Evolutionary conservation across 148 eudicot genomes (phyloP).

Genomic region (Pharnaceum exiguum): DNA sequence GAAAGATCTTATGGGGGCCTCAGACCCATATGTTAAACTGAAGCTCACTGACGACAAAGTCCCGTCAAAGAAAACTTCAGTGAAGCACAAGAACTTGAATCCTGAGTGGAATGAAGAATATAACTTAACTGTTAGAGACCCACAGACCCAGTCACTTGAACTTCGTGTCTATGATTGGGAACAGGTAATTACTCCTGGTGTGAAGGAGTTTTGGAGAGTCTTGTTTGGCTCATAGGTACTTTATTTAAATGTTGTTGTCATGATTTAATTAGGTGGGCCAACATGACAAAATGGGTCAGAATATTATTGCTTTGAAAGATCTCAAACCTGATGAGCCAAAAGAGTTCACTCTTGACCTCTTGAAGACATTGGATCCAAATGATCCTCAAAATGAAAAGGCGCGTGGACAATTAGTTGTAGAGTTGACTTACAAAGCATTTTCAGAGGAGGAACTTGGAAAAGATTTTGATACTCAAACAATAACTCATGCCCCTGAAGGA

Average conservation of each 20-base stretch:
- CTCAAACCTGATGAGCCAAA: slow-evolving; percentile 69
- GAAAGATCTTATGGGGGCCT: slow-evolving; percentile 83
- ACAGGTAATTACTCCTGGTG: slow-evolving; percentile 39
- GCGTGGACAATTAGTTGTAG: slow-evolving; percentile 68
- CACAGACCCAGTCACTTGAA: slow-evolving; percentile 59
- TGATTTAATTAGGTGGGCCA: slow-evolving; percentile 49
- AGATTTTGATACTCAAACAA: slow-evolving; percentile 32
- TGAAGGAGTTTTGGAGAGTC: not conserved
- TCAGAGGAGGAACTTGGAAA: slow-evolving; percentile 53
- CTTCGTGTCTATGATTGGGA: slow-evolving; percentile 81
- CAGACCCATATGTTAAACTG: slow-evolving; percentile 82
- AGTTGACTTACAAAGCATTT: slow-evolving; percentile 70
- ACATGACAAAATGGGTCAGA: slow-evolving; percentile 88
- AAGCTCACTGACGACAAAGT: slow-evolving; percentile 77
- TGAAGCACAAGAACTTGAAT: slow-evolving; percentile 81
- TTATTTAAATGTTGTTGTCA: not conserved
- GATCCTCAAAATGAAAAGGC: slow-evolving; percentile 75
- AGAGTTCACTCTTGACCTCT: slow-evolving; percentile 49
- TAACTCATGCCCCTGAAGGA: slow-evolving; percentile 69
- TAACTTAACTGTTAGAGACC: slow-evolving; percentile 68
- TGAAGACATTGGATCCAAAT: slow-evolving; percentile 56
- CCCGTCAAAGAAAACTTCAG: slow-evolving; percentile 82
- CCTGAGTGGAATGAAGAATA: slow-evolving; percentile 96
- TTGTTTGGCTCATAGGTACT: not conserved
- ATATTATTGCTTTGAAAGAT: slow-evolving; percentile 65